Base-by-base conservation (phyloP, 2,329 filamentous ascomycete genomes). In the Ophiostoma sp. region DNA sequence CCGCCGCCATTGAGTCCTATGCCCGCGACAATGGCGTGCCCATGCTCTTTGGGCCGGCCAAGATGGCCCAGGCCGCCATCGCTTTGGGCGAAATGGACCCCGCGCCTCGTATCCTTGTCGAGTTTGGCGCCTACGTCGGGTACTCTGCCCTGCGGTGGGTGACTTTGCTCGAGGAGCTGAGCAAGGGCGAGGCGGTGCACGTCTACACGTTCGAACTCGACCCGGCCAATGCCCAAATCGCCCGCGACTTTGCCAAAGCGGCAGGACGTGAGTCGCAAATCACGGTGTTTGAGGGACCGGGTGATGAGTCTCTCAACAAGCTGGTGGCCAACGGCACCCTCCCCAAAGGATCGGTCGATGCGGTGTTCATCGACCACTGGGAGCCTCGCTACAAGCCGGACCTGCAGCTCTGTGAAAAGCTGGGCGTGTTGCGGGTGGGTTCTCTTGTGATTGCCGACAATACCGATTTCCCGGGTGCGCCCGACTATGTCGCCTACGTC, bases 371-470 rank as follows among this genome's bases (percentile, higher is more conserved):
- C 33, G 81, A 83, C 72, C 79, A 82, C 76, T 80, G 78, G 76
- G 77, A 82, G 77, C 72, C 80, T 28, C 77, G 79, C n/a, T 83
- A 83, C 71, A 63, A 80, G n/a, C 76, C 78, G 0, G 82, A 83
- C 73, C 73, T 83, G 59, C 75, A 79, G 72, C 70, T 81, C 4
- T 78, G 78, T 69, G 81, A 83, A 73, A 76, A 81, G 9, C 72
- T 82, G 36, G 75, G 76, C 1, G 70, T 84, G 33, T 77, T 83
- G 39, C 77, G 73, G 2, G 74, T 76, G 22, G 82, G 82, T 1
- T 79, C 78, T 0, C 76, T 83, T 5, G 74, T 84, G 7, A 80
- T 82, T 2, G 84, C 84, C 1, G 84, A 86, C 75, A 85, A 86
- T 75, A 82, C 84, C 36, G 76, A 84, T 31, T 75, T 77, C 12